These are phyloP conservation scores for Ruellia speciosa DNA, from an alignment of 305 asterid genomes.

Conservation along the genomic window DNA sequence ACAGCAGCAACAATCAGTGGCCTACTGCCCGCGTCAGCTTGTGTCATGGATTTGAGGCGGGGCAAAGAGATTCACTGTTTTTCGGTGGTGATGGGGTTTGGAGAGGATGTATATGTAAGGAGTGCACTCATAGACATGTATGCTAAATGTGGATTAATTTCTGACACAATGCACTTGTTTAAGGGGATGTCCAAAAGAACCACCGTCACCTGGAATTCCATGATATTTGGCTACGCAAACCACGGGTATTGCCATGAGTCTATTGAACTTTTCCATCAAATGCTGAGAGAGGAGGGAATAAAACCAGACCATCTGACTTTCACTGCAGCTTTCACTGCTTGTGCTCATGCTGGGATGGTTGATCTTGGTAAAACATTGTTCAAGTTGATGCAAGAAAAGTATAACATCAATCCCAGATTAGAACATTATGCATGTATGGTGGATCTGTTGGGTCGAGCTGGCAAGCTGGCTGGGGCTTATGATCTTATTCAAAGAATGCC, in stretches of 20 bases:
- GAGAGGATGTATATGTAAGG: constrained; percentile 40
- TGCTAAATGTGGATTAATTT: constrained; percentile 57
- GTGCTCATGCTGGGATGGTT: constrained; percentile 52
- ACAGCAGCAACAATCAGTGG: constrained; percentile 48
- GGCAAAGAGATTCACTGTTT: constrained; percentile 65
- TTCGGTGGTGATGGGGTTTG: constrained; percentile 40
- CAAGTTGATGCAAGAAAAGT: constrained; percentile 44
- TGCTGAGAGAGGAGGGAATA: constrained; percentile 36
- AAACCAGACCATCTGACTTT: constrained; percentile 60
- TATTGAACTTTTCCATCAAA: constrained; percentile 41
- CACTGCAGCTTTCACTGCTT: constrained; percentile 63
- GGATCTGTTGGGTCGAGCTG: constrained; percentile 62
- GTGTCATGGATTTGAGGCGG: constrained; percentile 36
- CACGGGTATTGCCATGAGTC: constrained; percentile 54
- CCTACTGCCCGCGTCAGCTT: constrained; percentile 56
- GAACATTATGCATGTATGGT: constrained; percentile 82
- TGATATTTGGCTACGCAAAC: constrained; percentile 70
- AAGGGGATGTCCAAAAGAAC: constrained; percentile 32
- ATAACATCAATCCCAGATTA: constrained; percentile 42
- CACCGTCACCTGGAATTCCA: constrained; percentile 61
- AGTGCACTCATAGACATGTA: constrained; percentile 70
- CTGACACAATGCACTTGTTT: constrained; percentile 43
- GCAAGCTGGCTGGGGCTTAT: constrained; percentile 52
- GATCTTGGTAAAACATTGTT: constrained; percentile 47
- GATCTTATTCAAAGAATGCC: constrained; percentile 42